These are phyloP conservation scores for Cystofilobasidium bisporidii DNA, from an alignment of 768 basidiomycete genomes.

Conservation along the genomic window DNA sequence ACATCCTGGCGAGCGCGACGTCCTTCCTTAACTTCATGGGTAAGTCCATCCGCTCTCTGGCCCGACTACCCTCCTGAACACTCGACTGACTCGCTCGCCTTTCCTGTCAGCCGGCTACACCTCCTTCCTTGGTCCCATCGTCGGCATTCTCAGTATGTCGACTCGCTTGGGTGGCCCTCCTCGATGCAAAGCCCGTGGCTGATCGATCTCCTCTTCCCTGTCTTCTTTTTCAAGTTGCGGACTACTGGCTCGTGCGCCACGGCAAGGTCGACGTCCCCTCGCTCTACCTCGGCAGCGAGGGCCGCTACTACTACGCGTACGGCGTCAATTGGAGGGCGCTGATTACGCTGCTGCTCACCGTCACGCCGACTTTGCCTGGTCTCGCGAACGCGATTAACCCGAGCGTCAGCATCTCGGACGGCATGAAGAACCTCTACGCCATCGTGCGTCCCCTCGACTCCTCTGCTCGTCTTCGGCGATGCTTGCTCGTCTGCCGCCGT, in stretches of 20 bases:
- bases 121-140: slow-evolving; percentile 79
- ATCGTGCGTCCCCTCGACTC: too few relatives aligned
- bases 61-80: too few relatives aligned
- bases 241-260: slow-evolving; percentile 47
- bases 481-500: too few relatives aligned
- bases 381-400: slow-evolving; percentile 65
- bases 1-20: slow-evolving; percentile 53
- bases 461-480: too few relatives aligned
- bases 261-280: slow-evolving; percentile 68
- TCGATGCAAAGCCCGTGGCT: too few relatives aligned
- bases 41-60: too few relatives aligned
- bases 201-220: too few relatives aligned
- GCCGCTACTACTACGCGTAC: slow-evolving; percentile 64
- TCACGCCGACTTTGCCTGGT: slow-evolving; percentile 51
- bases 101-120: too few relatives aligned
- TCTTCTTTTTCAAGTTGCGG: slow-evolving; percentile 50
- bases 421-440: slow-evolving; percentile 52
- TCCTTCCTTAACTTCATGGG: slow-evolving; percentile 69
- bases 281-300: slow-evolving; percentile 63
- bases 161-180: too few relatives aligned
- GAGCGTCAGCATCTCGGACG: slow-evolving; percentile 51
- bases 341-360: slow-evolving; percentile 50
- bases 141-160: slow-evolving; percentile 46
- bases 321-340: slow-evolving; percentile 78
- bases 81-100: too few relatives aligned